Evolutionary conservation across 176 grass and related monocot species (phyloP), one percentile per base, ranked within the genome.

Genomic region (Eragrostis nindensis): DNA sequence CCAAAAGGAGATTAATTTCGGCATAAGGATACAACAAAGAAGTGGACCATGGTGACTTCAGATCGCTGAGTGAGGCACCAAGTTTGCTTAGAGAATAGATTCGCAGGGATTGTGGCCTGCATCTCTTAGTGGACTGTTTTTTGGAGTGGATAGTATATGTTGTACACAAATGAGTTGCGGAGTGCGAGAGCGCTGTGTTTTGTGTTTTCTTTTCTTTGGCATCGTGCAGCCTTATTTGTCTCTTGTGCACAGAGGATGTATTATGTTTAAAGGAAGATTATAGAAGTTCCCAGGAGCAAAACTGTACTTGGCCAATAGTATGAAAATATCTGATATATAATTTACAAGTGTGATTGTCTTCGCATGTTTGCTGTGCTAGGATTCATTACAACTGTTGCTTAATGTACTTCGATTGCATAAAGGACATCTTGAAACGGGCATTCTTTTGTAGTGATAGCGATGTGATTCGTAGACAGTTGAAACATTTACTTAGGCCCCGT

Each of bases 131-230:
- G 38, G 19, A 74, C 71, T 54, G 38, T 67, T 75, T 83, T 66
- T 80, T 66, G 60, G 62, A 47, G 77, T n/a, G 62, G 77, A 42
- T 75, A 43, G 77, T 81, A 69, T 50, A 68, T 81, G 70, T 75
- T 75, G 76, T 74, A 86, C 77, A 81, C 62, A 70, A 41, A 68
- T 40, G 70, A 86, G n/a, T 43, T 7, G 70, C 67, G 27, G 39
- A 45, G 76, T 54, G 66, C 12, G 19, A 66, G 29, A 77, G 19
- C 6, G 67, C 48, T 49, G 1, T 50, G 45, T 88, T 80, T 41
- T 57, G 13, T 81, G 62, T 80, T 66, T 41, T 68, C 1, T 16
- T 40, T 24, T n/a, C n/a, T n/a, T 49, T 45, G 25, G 41, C 38
- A 54, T 74, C 29, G 67, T 87, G 79, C 27, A 54, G 49, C 69